Conservation (phyloP, 129 eudicot genomes). For the Saposhnikovia divaricata region DNA sequence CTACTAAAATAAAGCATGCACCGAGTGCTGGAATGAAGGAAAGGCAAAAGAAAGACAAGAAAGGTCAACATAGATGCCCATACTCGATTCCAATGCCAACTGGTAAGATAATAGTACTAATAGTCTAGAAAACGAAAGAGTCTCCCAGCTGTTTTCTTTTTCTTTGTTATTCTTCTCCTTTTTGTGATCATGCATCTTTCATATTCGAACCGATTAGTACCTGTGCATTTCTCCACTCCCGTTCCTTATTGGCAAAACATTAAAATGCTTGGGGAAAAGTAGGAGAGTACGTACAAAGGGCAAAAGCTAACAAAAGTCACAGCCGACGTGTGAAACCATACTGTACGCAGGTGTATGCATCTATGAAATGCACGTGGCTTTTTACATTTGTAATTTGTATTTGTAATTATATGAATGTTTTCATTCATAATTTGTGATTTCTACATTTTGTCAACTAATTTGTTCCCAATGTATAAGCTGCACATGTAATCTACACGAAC, state of each 20-base stretch:
- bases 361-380: background rate
- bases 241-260: background rate
- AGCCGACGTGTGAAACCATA: background rate
- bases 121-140: background rate
- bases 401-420: too few species aligned
- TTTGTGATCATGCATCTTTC: background rate
- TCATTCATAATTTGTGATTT: too few species aligned
- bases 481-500: too few species aligned
- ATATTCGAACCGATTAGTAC: background rate
- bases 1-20: background rate
- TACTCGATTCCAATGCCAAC: background rate
- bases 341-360: constrained; percentile 5
- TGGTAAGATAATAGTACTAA: background rate
- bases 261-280: background rate
- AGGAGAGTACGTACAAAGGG: background rate
- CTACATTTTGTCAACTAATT: too few species aligned
- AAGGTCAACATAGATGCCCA: background rate
- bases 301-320: background rate
- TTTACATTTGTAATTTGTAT: too few species aligned
- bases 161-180: background rate
- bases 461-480: too few species aligned
- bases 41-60: background rate
- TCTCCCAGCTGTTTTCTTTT: background rate
- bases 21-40: background rate
- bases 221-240: background rate